Evolutionary conservation across 495 filamentous ascomycete species (phyloP).

Genomic region (Collariella sp.): DNA sequence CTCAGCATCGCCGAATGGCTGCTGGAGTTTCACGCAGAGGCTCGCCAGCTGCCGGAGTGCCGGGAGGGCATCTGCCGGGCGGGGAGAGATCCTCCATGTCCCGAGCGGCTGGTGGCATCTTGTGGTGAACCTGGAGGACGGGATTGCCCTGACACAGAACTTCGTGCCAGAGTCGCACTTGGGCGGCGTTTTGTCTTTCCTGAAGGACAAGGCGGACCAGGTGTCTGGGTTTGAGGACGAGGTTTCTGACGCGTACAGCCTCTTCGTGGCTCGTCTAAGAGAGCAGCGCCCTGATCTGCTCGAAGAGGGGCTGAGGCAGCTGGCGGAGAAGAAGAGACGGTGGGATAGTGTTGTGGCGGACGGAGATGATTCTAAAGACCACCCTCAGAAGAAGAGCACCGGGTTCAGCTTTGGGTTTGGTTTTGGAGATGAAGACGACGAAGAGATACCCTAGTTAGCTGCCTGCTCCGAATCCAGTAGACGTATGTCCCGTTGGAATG

Average conservation of each 20-base stretch:
- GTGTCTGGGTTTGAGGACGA: conserved; percentile 77
- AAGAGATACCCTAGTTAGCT: conserved; percentile 30
- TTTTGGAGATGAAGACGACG: conserved; percentile 54
- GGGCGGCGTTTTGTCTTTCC: conserved; percentile 65
- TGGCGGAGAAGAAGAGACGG: conserved; percentile 68
- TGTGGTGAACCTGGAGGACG: conserved; percentile 76
- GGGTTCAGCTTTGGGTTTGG: conserved; percentile 75
- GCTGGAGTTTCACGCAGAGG: conserved; percentile 81
- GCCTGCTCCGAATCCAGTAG: not conserved
- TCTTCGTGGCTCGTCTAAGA: conserved; percentile 65
- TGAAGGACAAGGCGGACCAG: conserved; percentile 73
- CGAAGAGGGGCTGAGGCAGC: conserved; percentile 50
- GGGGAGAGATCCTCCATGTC: conserved; percentile 89
- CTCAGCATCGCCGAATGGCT: conserved; percentile 96
- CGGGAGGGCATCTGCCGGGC: conserved; percentile 77
- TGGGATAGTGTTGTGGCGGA: conserved; percentile 70
- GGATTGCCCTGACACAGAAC: conserved; percentile 91
- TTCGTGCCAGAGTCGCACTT: conserved; percentile 80
- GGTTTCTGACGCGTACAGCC: conserved; percentile 61
- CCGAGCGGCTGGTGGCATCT: conserved; percentile 94
- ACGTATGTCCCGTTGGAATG: no score
- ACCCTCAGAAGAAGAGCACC: conserved; percentile 31
- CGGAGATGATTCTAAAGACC: conserved; percentile 32
- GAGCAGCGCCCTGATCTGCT: conserved; percentile 57
- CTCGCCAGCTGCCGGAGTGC: conserved; percentile 67